phyloP scores from a whole-genome alignment of 2,329 filamentous ascomycete genomes.

The Magnaporthiopsis rhizophila region DNA sequence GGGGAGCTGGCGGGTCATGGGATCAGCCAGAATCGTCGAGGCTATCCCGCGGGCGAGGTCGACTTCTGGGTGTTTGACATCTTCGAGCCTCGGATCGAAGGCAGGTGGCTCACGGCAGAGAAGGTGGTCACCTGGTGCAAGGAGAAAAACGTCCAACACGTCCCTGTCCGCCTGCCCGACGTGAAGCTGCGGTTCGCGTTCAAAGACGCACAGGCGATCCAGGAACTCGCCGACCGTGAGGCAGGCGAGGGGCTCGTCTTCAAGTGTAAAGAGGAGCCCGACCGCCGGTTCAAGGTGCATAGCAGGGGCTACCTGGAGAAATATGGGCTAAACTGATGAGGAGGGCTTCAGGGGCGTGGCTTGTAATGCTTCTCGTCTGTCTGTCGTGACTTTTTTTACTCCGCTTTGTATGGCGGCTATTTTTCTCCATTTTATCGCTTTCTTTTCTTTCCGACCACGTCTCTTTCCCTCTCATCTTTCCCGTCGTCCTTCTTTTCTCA shows the following conservation, averaged over 20 bases:
- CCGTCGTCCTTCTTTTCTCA: no score
- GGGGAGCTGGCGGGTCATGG: constrained; percentile 24
- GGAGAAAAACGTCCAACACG: constrained; percentile 14
- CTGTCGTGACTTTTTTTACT: no score
- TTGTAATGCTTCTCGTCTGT: background rate
- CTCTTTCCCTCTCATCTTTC: no score
- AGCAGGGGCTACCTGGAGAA: constrained; percentile 1
- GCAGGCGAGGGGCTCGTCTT: constrained; percentile 6
- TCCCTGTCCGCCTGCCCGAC: constrained; percentile 11
- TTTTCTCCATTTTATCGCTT: no score
- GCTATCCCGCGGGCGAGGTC: constrained; percentile 14
- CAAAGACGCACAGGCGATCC: background rate
- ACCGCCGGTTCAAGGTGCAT: constrained; percentile 8
- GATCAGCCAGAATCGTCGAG: constrained; percentile 21
- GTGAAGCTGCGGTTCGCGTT: constrained; percentile 10
- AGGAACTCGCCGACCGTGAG: background rate
- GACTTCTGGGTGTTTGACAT: constrained; percentile 18
- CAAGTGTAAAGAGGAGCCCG: constrained; percentile 4
- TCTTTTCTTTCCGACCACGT: no score
- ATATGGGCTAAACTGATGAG: background rate
- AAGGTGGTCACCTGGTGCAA: background rate
- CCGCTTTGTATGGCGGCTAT: no score
- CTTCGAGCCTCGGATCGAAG: background rate
- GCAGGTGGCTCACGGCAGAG: background rate
- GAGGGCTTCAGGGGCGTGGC: background rate